phyloP scores from a whole-genome alignment of 2,329 filamentous ascomycete genomes.

The Gnomoniopsis smithogilvyi region DNA sequence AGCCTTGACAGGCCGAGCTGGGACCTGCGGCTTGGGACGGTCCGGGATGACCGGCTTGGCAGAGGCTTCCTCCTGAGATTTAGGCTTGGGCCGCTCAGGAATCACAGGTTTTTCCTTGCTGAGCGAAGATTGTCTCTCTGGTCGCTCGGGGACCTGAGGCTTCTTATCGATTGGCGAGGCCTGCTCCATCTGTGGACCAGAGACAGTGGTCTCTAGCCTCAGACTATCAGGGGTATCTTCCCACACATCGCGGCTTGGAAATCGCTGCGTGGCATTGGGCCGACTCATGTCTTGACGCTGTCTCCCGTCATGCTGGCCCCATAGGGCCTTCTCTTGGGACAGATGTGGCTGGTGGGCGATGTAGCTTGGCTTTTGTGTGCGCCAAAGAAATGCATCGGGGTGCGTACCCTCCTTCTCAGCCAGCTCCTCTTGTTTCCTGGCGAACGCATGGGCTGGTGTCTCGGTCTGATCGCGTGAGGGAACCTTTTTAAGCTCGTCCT shows the following conservation, averaged over 20 bases:
- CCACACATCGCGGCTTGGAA: constrained; percentile 92
- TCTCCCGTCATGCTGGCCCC: not conserved
- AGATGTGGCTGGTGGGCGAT: constrained; percentile 46
- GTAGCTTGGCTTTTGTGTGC: constrained; percentile 49
- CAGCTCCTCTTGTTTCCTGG: constrained; percentile 62
- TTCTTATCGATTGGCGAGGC: constrained; percentile 35
- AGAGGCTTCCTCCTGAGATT: constrained; percentile 26
- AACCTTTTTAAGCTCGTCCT: constrained; percentile 27
- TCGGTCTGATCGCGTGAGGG: constrained; percentile 38
- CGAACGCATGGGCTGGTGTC: constrained; percentile 63
- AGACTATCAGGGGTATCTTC: constrained; percentile 87
- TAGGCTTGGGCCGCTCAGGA: constrained; percentile 54
- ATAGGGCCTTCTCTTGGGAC: constrained; percentile 37
- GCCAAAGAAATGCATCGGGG: constrained; percentile 50
- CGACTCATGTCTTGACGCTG: constrained; percentile 32
- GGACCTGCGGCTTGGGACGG: constrained; percentile 58
- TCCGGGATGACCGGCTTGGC: constrained; percentile 43
- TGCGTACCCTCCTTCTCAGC: constrained; percentile 52
- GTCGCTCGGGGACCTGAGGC: constrained; percentile 59
- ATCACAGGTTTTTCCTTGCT: constrained; percentile 41
- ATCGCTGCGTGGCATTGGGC: constrained; percentile 63
- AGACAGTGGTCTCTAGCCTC: constrained; percentile 73
- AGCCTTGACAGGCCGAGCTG: constrained; percentile 59
- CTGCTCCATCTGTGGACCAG: constrained; percentile 47
- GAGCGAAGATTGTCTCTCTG: constrained; percentile 39